phyloP scores from a whole-genome alignment of 495 filamentous ascomycete genomes.

The Neurospora tetrasperma region DNA sequence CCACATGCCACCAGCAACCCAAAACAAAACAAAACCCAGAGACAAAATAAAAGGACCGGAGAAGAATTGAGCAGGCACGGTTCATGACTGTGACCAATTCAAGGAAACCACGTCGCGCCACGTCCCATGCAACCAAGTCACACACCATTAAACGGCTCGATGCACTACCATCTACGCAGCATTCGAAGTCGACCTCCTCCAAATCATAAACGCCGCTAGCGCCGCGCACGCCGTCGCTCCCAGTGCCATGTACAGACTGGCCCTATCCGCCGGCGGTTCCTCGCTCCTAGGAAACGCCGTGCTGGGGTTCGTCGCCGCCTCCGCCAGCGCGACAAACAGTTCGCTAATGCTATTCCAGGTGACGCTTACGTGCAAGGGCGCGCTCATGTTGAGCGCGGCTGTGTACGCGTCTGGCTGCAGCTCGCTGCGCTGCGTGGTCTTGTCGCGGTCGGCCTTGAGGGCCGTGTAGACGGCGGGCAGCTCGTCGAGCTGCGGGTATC shows the following conservation, averaged over 20 bases:
- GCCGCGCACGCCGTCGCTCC: constrained; percentile 72
- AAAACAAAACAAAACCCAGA: background rate
- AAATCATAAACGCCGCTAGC: constrained; percentile 69
- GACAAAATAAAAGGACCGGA: background rate
- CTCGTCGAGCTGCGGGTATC: constrained; percentile 72
- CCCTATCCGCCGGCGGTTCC: constrained; percentile 71
- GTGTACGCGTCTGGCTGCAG: constrained; percentile 91
- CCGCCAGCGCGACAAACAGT: constrained; percentile 75
- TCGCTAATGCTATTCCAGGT: constrained; percentile 87
- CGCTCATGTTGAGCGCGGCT: constrained; percentile 61
- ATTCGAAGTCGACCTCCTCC: constrained; percentile 36
- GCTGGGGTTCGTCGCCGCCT: constrained; percentile 81
- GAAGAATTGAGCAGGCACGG: background rate
- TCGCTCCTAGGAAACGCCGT: constrained; percentile 79
- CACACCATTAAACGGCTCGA: background rate
- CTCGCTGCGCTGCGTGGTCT: constrained; percentile 85
- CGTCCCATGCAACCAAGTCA: background rate
- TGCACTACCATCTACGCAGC: constrained; percentile 12
- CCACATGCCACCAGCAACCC: background rate
- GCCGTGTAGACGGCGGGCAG: constrained; percentile 85
- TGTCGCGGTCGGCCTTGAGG: constrained; percentile 87
- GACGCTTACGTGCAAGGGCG: constrained; percentile 87
- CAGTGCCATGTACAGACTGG: constrained; percentile 74
- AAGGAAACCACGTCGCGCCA: background rate
- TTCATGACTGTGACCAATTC: background rate